These are phyloP conservation scores for Boletus smithii DNA, from an alignment of 1,284 basidiomycete species.

Conservation along the genomic window DNA sequence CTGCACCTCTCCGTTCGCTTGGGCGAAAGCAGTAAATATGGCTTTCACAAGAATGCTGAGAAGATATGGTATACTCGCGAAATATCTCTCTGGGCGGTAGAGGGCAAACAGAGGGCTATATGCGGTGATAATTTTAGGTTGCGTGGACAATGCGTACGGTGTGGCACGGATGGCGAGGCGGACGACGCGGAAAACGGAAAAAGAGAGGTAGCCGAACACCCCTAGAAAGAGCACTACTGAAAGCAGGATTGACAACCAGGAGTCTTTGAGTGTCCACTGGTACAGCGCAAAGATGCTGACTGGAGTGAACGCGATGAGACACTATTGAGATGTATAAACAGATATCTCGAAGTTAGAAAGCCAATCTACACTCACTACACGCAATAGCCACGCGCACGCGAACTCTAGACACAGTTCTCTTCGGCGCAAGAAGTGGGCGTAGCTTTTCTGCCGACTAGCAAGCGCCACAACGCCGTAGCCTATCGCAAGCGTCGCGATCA, in stretches of 20 bases:
- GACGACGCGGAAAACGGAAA: constrained; percentile 45
- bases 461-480: constrained; percentile 46
- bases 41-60: constrained; percentile 61
- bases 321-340: constrained; percentile 38
- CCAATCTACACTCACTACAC: constrained; percentile 45
- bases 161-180: constrained; percentile 41
- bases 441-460: constrained; percentile 29
- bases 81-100: constrained; percentile 55
- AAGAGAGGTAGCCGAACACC: constrained; percentile 45
- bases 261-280: constrained; percentile 87
- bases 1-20: constrained; percentile 65
- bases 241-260: constrained; percentile 71
- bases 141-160: constrained; percentile 39
- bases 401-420: constrained; percentile 45
- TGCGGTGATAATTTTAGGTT: constrained; percentile 35
- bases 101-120: constrained; percentile 54
- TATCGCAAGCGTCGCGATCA: constrained; percentile 49
- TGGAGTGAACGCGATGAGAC: constrained; percentile 63
- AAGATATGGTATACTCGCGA: constrained; percentile 55
- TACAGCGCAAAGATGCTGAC: constrained; percentile 76
- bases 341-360: background rate
- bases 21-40: constrained; percentile 71
- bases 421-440: constrained; percentile 31
- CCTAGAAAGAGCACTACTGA: constrained; percentile 65
- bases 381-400: constrained; percentile 55